Base-by-base conservation (phyloP, 129 eudicot genomes). In the Apium graveolens region DNA sequence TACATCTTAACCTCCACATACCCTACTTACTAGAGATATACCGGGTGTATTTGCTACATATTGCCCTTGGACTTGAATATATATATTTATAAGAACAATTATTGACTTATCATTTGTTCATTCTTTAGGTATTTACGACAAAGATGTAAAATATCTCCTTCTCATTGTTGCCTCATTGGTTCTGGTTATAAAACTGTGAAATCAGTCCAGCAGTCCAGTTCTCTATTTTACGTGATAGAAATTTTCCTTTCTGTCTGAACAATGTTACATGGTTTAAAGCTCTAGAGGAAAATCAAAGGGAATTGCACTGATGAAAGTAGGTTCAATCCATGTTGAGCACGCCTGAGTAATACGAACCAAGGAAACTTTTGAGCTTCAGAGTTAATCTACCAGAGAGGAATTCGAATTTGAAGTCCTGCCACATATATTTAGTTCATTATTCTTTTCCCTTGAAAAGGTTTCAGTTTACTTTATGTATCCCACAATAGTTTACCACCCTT, bases 51-150 rank as follows among this genome's bases (percentile, higher is more conserved):
- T 57, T n/a, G 66, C 32, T 3, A 57, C 32, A n/a, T 57, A n/a
- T 57, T 57, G 66, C 27, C 65, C 32, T 57, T 53, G 5, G 20
- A 13, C 46, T 53, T 39, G 11, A 76, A 60, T 53, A 9, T 32
- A 0, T 72, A 46, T n/a, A 49, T 24, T 11, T 8, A n/a, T 49
- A 76, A 13, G 11, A 13, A 53, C n/a, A 24, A 24, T 32, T 11
- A 20, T 34, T 70, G 49, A 49, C 39, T 48, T 26, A 26, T 35
- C n/a, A 37, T 53, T 18, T 79, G 26, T 27, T 53, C 21, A 41
- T 62, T 38, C 45, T 60, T 7, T 37, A 81, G 84, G 84, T 81
- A 39, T 65, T 49, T 81, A 81, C 80, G 37, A 48, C 42, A 27
- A 65, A 26, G 84, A 81, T 66, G 60, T 76, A 5, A 26, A 45